Evolutionary conservation across 768 basidiomycete genomes (phyloP), one percentile per base, ranked within the genome.

Genomic region (Clitopilus passeckerianus): DNA sequence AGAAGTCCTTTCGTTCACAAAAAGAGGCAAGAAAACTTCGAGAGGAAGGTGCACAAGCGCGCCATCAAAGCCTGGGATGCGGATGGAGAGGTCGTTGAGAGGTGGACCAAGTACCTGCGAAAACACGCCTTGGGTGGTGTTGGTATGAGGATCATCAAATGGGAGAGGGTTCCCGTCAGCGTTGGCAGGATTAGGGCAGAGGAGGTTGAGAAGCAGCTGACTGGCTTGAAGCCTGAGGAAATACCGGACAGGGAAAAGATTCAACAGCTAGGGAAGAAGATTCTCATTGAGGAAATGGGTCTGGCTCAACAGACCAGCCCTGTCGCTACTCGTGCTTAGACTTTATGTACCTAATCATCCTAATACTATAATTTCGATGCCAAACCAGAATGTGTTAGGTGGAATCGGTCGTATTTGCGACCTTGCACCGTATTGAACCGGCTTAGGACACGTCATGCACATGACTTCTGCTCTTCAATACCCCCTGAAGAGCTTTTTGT

Each of bases 11-110:
- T 98, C 69, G 87, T 84, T 5, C 89, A 95, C 72, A 98, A 98
- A 69, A 97, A 96, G 74, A 77, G 83, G 16, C 95, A 98, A 73
- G 95, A 98, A 77, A 98, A 98, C 74, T 98, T 96, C 70, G 89
- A 94, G 70, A 78, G 92, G 24, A 83, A 78, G 66, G 86, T 88
- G 57, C 90, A 95, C 68, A 91, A 90, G 68, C 83, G 95, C 10
- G 82, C 83, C 37, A 85, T 98, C 74, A 95, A 94, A 72, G 91
- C 94, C 0, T 98, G 84, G 81, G 96, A 98, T 72, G 85, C 94
- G 16, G 81, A 95, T 67, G 75, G 82, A 2, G 85, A 87, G 64
- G 86, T 93, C 5, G 79, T 98, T 10, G 83, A 89, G 27, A 78
- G 84, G 60, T 97, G 90, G 92, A 73, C 93, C 57, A 75, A 80